Percentiles rank a stretch among this genome's conserved stretches.
Conservation (phyloP, 345 rosid genomes). For the Syzygium aqueum region DNA sequence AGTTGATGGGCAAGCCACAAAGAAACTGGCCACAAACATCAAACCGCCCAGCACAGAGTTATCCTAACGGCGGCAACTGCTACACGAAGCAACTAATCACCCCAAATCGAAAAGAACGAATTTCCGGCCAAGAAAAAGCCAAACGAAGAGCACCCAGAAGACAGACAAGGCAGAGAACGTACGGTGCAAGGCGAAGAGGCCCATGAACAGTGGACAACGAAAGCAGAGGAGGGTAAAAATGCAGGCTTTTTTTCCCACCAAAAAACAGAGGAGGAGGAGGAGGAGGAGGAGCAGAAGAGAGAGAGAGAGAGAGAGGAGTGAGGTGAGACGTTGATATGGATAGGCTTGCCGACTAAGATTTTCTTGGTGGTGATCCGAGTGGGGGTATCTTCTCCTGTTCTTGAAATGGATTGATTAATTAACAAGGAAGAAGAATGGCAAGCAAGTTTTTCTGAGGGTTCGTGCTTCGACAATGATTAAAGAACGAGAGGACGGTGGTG, state of each 20-base stretch:
- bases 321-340: conserved; percentile 10
- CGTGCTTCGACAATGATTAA: background rate
- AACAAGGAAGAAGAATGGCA: background rate
- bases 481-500: background rate
- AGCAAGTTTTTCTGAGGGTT: background rate
- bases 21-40: background rate
- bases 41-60: background rate
- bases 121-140: background rate
- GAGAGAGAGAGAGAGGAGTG: background rate
- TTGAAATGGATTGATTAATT: no score
- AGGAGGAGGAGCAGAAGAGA: background rate
- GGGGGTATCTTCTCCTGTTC: background rate
- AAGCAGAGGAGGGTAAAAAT: background rate
- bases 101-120: background rate
- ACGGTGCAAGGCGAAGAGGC: background rate
- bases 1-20: background rate
- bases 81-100: background rate
- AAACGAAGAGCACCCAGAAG: background rate
- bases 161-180: conserved; percentile 3
- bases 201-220: background rate
- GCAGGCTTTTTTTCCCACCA: background rate
- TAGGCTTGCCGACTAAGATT: conserved; percentile 2
- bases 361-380: background rate
- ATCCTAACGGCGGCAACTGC: background rate
- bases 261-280: background rate